Percentiles rank a stretch among this genome's conserved stretches.
Conservation (phyloP, 2,329 filamentous ascomycete genomes). For the Alternaria solani region DNA sequence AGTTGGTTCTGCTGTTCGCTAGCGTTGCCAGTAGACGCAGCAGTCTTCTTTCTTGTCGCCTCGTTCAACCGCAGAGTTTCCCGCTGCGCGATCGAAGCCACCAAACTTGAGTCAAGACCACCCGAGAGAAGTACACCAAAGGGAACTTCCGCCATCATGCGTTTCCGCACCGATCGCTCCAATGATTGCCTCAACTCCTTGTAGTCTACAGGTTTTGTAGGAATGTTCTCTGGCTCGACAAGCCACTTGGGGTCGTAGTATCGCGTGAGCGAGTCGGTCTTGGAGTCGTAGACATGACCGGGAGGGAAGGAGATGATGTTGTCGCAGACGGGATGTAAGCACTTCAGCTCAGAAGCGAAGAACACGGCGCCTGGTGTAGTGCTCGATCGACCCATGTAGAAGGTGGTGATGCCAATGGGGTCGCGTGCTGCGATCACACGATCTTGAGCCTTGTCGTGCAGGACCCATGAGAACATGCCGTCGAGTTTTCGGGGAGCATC, state of each 20-base stretch:
- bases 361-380: slow-evolving; percentile 84
- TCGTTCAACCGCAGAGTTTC: slow-evolving; percentile 83
- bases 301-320: slow-evolving; percentile 93
- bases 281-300: slow-evolving; percentile 94
- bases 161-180: slow-evolving; percentile 92
- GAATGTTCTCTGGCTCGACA: slow-evolving; percentile 81
- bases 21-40: slow-evolving; percentile 41
- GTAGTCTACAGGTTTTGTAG: slow-evolving; percentile 81
- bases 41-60: slow-evolving; percentile 59
- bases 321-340: slow-evolving; percentile 90
- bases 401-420: slow-evolving; percentile 95
- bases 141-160: slow-evolving; percentile 97
- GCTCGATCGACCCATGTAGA: slow-evolving; percentile 92
- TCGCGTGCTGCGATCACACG: slow-evolving; percentile 93
- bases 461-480: slow-evolving; percentile 99
- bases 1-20: slow-evolving; percentile 59
- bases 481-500: slow-evolving; percentile 94
- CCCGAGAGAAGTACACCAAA: slow-evolving; percentile 96
- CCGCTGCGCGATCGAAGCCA: slow-evolving; percentile 93
- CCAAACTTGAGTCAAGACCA: slow-evolving; percentile 92
- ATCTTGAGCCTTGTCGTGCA: slow-evolving; percentile 95
- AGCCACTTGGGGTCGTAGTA: slow-evolving; percentile 92
- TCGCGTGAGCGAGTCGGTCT: slow-evolving; percentile 81
- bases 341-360: slow-evolving; percentile 98
- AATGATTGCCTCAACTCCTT: slow-evolving; percentile 81